Evolutionary conservation across 352 stramenopile species (phyloP).

Genomic region (Phytophthora foliorum): DNA sequence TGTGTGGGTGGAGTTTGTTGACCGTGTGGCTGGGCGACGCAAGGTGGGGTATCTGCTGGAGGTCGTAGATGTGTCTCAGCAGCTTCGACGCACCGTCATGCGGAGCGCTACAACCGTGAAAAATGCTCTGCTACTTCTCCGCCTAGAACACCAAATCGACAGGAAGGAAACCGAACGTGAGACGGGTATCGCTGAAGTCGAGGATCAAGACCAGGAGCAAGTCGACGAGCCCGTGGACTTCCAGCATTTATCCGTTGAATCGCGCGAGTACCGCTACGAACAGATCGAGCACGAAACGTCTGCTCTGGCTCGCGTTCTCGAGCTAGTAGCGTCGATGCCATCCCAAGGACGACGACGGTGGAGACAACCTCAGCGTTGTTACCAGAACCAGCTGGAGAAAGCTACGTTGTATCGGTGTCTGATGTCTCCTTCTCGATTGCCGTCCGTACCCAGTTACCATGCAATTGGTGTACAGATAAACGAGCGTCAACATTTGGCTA

Average conservation of each 20-base stretch:
- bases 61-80: constrained; percentile 45
- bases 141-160: constrained; percentile 39
- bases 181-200: constrained; percentile 30
- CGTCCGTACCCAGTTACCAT: constrained; percentile 50
- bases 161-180: constrained; percentile 31
- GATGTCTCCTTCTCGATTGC: constrained; percentile 56
- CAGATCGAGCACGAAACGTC: constrained; percentile 69
- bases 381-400: constrained; percentile 49
- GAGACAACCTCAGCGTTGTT: constrained; percentile 31
- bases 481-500: constrained; percentile 52
- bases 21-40: constrained; percentile 59
- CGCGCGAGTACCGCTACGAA: constrained; percentile 74
- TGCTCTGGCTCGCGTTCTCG: constrained; percentile 51
- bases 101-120: constrained; percentile 73
- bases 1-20: constrained; percentile 81
- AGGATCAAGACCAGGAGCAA: constrained; percentile 22
- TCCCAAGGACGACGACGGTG: constrained; percentile 20
- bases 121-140: constrained; percentile 61
- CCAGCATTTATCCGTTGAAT: constrained; percentile 62
- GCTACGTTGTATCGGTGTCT: constrained; percentile 73
- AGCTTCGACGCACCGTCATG: constrained; percentile 47
- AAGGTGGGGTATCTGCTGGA: constrained; percentile 78
- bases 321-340: constrained; percentile 41
- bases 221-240: constrained; percentile 39
- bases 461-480: constrained; percentile 72